Conservation (phyloP, 2,329 filamentous ascomycete species). For the Emergomyces orientalis region DNA sequence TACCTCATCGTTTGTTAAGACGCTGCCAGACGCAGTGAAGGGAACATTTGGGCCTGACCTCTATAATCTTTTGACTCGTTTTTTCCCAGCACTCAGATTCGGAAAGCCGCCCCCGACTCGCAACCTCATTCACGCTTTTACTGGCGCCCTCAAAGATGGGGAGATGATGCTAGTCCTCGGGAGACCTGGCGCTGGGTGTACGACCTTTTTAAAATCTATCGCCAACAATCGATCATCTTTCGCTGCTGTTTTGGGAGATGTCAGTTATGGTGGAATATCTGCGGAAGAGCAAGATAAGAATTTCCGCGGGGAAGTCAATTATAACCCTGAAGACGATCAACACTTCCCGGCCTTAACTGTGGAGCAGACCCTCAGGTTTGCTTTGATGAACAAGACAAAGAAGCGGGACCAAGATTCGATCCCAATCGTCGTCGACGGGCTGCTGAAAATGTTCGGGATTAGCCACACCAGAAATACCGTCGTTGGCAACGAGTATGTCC, state of each 20-base stretch:
- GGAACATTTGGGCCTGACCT: constrained; percentile 75
- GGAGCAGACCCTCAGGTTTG: constrained; percentile 67
- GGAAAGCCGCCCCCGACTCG: constrained; percentile 43
- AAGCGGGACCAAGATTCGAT: constrained; percentile 56
- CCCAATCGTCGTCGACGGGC: constrained; percentile 43
- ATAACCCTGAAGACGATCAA: constrained; percentile 67
- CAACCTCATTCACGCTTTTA: constrained; percentile 57
- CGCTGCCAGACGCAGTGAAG: constrained; percentile 62
- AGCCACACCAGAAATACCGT: constrained; percentile 63
- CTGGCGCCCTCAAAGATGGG: constrained; percentile 55
- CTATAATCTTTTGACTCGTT: constrained; percentile 52
- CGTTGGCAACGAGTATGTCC: constrained; percentile 63
- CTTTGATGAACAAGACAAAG: constrained; percentile 64
- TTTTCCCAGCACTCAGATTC: constrained; percentile 44
- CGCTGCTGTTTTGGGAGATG: constrained; percentile 57
- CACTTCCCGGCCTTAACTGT: constrained; percentile 68
- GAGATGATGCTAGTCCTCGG: constrained; percentile 52
- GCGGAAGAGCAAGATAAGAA: constrained; percentile 57
- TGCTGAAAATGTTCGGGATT: constrained; percentile 72
- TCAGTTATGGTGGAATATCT: constrained; percentile 62
- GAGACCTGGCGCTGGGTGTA: constrained; percentile 64
- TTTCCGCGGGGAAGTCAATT: constrained; percentile 68
- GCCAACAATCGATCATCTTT: constrained; percentile 60
- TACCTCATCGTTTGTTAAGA: constrained; percentile 59
- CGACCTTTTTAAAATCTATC: constrained; percentile 67